A percentile compares a stretch with the other conserved stretches of the same genome.
Evolutionary conservation across 2,329 filamentous ascomycete species (phyloP).

Genomic region (Sarocladium brachiariae): DNA sequence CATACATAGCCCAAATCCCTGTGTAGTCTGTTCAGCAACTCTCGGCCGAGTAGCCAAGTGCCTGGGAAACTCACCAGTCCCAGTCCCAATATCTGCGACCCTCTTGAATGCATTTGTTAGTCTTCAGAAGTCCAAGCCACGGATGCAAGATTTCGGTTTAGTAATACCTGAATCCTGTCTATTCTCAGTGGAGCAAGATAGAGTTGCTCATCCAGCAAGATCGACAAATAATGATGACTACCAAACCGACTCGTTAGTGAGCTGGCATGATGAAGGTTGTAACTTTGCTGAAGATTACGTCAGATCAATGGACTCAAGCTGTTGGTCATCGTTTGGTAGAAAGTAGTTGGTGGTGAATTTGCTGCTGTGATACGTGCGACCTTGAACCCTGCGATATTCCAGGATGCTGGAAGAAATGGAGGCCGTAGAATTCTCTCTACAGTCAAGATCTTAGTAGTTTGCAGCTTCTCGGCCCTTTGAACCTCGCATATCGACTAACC

Average conservation of each 20-base stretch:
- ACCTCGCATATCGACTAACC: neutral
- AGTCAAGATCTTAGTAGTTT: neutral
- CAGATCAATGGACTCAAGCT: conserved; percentile 15
- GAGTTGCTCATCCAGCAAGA: conserved; percentile 10
- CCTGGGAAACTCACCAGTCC: conserved; percentile 31
- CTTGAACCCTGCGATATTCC: conserved; percentile 21
- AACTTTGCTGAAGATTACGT: neutral
- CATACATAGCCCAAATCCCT: conserved; percentile 41
- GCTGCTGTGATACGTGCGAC: conserved; percentile 23
- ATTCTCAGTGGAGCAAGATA: conserved; percentile 9
- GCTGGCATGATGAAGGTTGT: neutral
- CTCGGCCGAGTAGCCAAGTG: neutral
- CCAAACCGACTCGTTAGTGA: neutral
- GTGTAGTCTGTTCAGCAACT: neutral
- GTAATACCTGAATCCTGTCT: conserved; percentile 11
- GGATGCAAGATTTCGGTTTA: neutral
- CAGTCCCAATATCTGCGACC: conserved; percentile 43
- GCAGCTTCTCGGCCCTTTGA: neutral
- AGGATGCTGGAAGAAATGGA: conserved; percentile 23
- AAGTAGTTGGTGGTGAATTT: conserved; percentile 10
- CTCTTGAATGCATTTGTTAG: conserved; percentile 25
- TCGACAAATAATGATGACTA: conserved; percentile 11
- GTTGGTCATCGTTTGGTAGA: conserved; percentile 19
- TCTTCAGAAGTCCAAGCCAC: neutral
- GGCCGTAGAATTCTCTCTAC: conserved; percentile 14